phyloP scores from a whole-genome alignment of 805 yeast genomes.

The Schizosaccharomyces pombe region ASM294v3 CU329670.1:2127501-2128000 shows the following conservation, averaged over 20 bases:
- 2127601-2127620: slow-evolving; percentile 39
- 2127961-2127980: slow-evolving; percentile 38
- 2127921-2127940: slow-evolving; percentile 21
- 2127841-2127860: slow-evolving; percentile 62
- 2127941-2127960: slow-evolving; percentile 40
- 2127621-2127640: slow-evolving; percentile 51
- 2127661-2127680: neutral
- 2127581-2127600: slow-evolving; percentile 34
- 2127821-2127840: slow-evolving; percentile 42
- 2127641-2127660: slow-evolving; percentile 28
- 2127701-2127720: slow-evolving; percentile 28
- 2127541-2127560: slow-evolving; percentile 34
- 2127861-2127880: slow-evolving; percentile 27
- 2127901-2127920: neutral
- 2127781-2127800: slow-evolving; percentile 33
- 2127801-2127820: slow-evolving; percentile 40
- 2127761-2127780: slow-evolving; percentile 15
- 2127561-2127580: slow-evolving; percentile 49
- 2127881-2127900: neutral
- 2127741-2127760: slow-evolving; percentile 47
- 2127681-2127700: too few species aligned
- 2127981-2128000: slow-evolving; percentile 41
- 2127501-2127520: slow-evolving; percentile 11
- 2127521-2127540: neutral
- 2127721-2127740: slow-evolving; percentile 41